A percentile compares a stretch with the other conserved stretches of the same genome.
These are phyloP conservation scores for Teunomyces panamensis DNA, from an alignment of 805 yeast species.

Conservation along the genomic window DNA sequence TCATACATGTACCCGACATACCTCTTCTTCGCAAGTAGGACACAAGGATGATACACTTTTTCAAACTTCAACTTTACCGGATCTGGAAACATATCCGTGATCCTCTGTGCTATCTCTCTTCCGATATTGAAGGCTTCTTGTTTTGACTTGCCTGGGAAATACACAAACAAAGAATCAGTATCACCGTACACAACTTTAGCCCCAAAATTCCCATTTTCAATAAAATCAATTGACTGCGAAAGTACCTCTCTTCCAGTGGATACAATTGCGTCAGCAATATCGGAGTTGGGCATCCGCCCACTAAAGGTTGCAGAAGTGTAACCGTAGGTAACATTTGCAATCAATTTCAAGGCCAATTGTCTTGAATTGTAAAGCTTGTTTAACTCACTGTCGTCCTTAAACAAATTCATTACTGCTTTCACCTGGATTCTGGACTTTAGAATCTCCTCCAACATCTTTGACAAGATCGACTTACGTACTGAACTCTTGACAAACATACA, in stretches of 20 bases:
- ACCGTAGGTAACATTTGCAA: constrained; percentile 96
- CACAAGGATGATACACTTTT: constrained; percentile 86
- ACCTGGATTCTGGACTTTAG: constrained; percentile 77
- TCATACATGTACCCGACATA: constrained; percentile 88
- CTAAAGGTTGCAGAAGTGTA: constrained; percentile 92
- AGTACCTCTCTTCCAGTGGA: constrained; percentile 86
- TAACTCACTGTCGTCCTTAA: constrained; percentile 45
- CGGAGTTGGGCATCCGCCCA: constrained; percentile 97
- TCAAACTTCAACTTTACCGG: constrained; percentile 87
- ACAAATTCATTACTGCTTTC: constrained; percentile 66
- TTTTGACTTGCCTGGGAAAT: constrained; percentile 77
- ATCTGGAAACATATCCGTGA: constrained; percentile 68
- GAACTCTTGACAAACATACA: constrained; percentile 65
- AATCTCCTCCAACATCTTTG: constrained; percentile 82
- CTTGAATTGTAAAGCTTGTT: constrained; percentile 63
- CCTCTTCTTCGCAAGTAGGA: constrained; percentile 80
- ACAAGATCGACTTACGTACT: constrained; percentile 68
- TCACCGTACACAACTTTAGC: constrained; percentile 97
- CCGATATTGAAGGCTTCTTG: constrained; percentile 80
- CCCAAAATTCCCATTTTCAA: constrained; percentile 69
- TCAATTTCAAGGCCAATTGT: constrained; percentile 82
- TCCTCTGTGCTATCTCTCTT: constrained; percentile 56
- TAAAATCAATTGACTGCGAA: constrained; percentile 62
- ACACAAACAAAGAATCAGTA: constrained; percentile 90
- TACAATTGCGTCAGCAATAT: constrained; percentile 92